phyloP scores from a whole-genome alignment of 1,284 basidiomycete species.

The Phylloboletellus chloephorus region DNA sequence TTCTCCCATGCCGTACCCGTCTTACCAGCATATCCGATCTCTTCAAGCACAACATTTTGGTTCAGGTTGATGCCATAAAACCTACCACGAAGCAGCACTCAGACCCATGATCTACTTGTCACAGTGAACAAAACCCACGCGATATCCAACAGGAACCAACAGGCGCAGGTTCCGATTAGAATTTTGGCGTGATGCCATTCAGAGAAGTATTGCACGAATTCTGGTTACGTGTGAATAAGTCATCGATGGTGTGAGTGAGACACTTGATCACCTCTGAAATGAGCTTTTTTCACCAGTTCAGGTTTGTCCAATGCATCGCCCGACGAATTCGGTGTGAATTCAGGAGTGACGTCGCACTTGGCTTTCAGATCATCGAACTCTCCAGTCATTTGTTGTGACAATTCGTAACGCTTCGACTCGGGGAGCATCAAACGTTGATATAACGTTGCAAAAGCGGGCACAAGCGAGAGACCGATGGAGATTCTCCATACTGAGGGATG shows the following conservation, averaged over 20 bases:
- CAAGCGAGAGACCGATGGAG: constrained; percentile 45
- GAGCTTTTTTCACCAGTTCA: constrained; percentile 32
- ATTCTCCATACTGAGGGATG: constrained; percentile 45
- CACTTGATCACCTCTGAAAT: constrained; percentile 33
- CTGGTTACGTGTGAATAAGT: constrained; percentile 21
- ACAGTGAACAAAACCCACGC: constrained; percentile 33
- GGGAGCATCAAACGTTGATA: constrained; percentile 75
- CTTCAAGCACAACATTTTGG: constrained; percentile 65
- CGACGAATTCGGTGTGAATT: constrained; percentile 2
- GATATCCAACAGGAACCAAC: constrained; percentile 56
- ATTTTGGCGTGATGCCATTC: constrained; percentile 54
- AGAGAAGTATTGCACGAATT: constrained; percentile 48
- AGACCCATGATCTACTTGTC: not conserved
- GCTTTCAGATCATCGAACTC: constrained; percentile 34
- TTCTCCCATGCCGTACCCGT: constrained; percentile 55
- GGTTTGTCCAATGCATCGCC: not conserved
- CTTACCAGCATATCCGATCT: constrained; percentile 60
- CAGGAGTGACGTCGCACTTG: constrained; percentile 24
- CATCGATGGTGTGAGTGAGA: not conserved
- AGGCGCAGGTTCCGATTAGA: constrained; percentile 46
- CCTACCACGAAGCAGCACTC: constrained; percentile 25
- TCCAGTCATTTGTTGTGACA: constrained; percentile 35
- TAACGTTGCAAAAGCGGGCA: constrained; percentile 55
- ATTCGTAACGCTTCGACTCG: constrained; percentile 57
- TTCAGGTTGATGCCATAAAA: constrained; percentile 80